Base-by-base conservation (phyloP, 2,329 filamentous ascomycete species). In the Pezicula radicicola region DNA sequence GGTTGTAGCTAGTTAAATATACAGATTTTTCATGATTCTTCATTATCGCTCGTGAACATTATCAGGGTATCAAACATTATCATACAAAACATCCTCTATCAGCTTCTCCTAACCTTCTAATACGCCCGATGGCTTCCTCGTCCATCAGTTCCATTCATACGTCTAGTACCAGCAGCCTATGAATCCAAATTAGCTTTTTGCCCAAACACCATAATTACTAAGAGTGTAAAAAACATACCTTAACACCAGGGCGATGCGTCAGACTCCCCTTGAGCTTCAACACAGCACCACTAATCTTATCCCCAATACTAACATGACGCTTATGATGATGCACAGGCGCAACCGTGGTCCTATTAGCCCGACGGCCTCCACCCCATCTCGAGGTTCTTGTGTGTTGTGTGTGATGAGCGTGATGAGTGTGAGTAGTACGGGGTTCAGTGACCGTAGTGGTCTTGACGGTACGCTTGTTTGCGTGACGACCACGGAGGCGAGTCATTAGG, bases 221-320 rank as follows among this genome's bases (percentile, higher is more conserved):
- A 50, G 4, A 39, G 10, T n/a, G 43, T 15, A 48, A 44, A 56
- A 63, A 60, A 64, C 66, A 55, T 70, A 83, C 83, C 84, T 92
- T 92, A 58, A 87, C 72, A 21, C 85, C 89, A 2, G 88, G 85
- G 39, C 83, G 77, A 45, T 81, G 70, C 1, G 85, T 91, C 52
- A 93, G 66, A 49, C 75, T 81, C 7, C 89, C 89, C 69, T 83
- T 84, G 57, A 93, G 70, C 74, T 81, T 89, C 73, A 89, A 76
- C 68, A 93, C 74, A 0, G 88, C 88, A 16, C 89, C 89, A 46
- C 80, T 85, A 60, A 93, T 78, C 71, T 92, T 93, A 73, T 93
- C 89, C 44, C 86, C 86, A 58, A 92, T 74, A 37, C 78, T 81
- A 3, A 82, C 78, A 62, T 85, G 82, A 63, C 88, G 83, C 66